Percentiles rank a stretch among this genome's conserved stretches.
phyloP scores from a whole-genome alignment of 2,329 filamentous ascomycete species.

The Fusarium virguliforme region DNA sequence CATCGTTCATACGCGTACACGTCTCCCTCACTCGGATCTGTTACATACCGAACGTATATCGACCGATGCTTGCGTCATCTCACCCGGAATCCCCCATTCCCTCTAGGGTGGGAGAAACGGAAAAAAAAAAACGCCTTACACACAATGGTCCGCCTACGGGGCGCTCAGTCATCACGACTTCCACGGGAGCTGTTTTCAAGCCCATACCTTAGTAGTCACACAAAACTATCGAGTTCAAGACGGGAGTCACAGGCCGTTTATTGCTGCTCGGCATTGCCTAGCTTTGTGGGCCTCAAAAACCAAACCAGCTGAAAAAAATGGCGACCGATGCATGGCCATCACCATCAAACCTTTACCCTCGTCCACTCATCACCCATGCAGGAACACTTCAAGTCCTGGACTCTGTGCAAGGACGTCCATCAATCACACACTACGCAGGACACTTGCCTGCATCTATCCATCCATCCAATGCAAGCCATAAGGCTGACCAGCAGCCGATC shows the following conservation, averaged over 20 bases:
- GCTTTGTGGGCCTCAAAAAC: background rate
- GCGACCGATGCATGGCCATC: slow-evolving; percentile 3
- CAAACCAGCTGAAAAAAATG: background rate
- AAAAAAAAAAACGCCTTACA: slow-evolving; percentile 15
- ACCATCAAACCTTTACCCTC: background rate
- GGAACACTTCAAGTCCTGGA: slow-evolving; percentile 29
- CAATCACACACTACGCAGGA: background rate
- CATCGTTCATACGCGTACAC: background rate
- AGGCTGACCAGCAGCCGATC: slow-evolving; percentile 27
- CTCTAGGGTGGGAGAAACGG: slow-evolving; percentile 10
- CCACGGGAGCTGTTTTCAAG: slow-evolving; percentile 1
- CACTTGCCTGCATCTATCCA: slow-evolving; percentile 5
- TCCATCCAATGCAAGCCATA: slow-evolving; percentile 19
- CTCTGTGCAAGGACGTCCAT: slow-evolving; percentile 10
- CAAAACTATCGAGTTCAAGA: slow-evolving; percentile 8
- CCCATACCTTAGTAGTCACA: background rate
- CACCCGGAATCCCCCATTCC: slow-evolving; percentile 1
- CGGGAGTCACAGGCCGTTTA: slow-evolving; percentile 6
- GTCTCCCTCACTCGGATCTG: background rate
- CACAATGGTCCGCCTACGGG: slow-evolving; percentile 10
- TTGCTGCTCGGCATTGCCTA: slow-evolving; percentile 7
- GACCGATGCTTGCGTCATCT: slow-evolving; percentile 21
- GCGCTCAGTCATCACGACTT: slow-evolving; percentile 4
- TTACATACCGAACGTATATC: background rate
- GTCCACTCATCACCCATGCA: slow-evolving; percentile 25